phyloP scores from a whole-genome alignment of 352 stramenopile species.

The Globisporangium iwayamae region DNA sequence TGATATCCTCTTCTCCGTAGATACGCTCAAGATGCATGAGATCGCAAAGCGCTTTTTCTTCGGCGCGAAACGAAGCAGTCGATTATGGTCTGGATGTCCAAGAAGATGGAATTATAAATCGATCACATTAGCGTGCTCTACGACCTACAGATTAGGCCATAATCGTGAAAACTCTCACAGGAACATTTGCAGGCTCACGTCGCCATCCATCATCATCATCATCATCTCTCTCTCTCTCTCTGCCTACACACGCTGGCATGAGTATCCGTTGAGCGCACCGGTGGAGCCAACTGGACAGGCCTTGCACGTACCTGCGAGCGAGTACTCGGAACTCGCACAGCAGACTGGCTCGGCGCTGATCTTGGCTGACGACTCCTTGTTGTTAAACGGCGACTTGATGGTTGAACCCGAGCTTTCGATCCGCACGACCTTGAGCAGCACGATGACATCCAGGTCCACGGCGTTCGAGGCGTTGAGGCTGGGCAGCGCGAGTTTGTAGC shows the following conservation, averaged over 20 bases:
- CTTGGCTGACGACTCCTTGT: neutral
- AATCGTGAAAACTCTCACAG: too few relatives aligned
- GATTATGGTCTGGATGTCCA: too few relatives aligned
- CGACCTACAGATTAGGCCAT: too few relatives aligned
- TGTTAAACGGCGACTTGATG: neutral
- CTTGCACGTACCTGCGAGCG: neutral
- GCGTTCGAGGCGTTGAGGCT: neutral
- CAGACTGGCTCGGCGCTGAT: neutral
- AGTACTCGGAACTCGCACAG: conserved; percentile 1
- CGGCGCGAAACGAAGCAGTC: too few relatives aligned
- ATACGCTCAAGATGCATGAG: too few relatives aligned
- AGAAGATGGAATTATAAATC: too few relatives aligned
- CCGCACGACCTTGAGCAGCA: conserved; percentile 3
- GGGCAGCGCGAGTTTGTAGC: neutral
- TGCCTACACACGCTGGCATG: neutral
- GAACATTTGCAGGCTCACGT: too few relatives aligned
- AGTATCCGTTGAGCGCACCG: conserved; percentile 4
- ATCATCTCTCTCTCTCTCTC: neutral
- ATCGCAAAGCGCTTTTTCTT: too few relatives aligned
- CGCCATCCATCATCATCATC: neutral
- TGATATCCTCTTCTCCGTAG: too few relatives aligned
- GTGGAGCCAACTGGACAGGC: neutral
- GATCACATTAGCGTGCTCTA: too few relatives aligned
- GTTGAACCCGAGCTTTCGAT: neutral
- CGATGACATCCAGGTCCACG: conserved; percentile 1